phyloP scores from a whole-genome alignment of 2,329 filamentous ascomycete species.

The Colletotrichum magnum region DNA sequence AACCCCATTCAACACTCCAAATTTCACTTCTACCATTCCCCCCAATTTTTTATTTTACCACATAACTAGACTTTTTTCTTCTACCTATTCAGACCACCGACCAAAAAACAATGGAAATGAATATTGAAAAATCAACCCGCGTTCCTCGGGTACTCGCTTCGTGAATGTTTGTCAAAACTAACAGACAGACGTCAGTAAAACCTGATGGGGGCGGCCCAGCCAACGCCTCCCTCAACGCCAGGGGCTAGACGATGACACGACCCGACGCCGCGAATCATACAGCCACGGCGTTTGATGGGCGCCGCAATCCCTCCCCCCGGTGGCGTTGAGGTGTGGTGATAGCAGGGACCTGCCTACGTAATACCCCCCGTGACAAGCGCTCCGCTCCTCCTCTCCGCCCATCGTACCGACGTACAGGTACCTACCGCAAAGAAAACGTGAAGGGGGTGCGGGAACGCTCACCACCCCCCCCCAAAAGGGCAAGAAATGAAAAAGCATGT shows the following conservation, averaged over 20 bases:
- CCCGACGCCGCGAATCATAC: conserved; percentile 10
- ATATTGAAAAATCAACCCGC: neutral
- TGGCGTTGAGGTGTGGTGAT: too few species aligned
- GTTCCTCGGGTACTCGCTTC: neutral
- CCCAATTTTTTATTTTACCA: conserved; percentile 26
- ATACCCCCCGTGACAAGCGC: too few species aligned
- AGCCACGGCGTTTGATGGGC: conserved; percentile 1
- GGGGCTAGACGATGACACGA: too few species aligned
- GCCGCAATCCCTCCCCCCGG: too few species aligned
- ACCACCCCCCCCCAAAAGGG: too few species aligned
- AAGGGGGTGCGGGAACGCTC: too few species aligned
- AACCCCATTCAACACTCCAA: neutral
- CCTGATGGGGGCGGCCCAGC: too few species aligned
- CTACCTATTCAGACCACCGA: neutral
- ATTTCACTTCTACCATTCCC: conserved; percentile 15
- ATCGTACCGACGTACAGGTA: conserved; percentile 1
- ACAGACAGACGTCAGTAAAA: neutral
- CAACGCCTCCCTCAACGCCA: too few species aligned
- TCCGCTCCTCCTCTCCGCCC: neutral
- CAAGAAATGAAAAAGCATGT: neutral
- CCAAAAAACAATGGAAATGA: conserved; percentile 10
- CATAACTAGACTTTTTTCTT: conserved; percentile 24
- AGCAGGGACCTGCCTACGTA: too few species aligned
- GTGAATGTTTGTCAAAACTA: neutral
- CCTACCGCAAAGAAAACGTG: too few species aligned